These are phyloP conservation scores for Schrenkiella parvula DNA, from an alignment of 345 rosid genomes.

Conservation along the genomic window DNA sequence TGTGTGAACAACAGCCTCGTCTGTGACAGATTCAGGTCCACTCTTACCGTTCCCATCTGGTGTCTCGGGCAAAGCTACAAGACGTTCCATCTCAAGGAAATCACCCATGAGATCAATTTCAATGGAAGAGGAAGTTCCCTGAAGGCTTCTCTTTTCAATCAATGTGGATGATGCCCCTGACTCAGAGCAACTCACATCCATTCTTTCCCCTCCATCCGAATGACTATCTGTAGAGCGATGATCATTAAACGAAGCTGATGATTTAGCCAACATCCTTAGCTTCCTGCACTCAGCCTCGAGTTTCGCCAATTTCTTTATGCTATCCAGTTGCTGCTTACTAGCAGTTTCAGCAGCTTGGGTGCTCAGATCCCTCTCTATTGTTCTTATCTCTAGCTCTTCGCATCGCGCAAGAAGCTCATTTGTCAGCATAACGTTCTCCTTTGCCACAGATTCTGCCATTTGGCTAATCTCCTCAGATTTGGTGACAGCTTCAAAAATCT, in stretches of 20 bases:
- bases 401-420: slow-evolving; percentile 52
- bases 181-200: slow-evolving; percentile 50
- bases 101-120: slow-evolving; percentile 87
- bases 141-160: slow-evolving; percentile 37
- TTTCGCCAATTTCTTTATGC: slow-evolving; percentile 82
- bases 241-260: slow-evolving; percentile 40
- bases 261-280: slow-evolving; percentile 45
- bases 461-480: slow-evolving; percentile 31
- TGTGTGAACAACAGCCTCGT: slow-evolving; percentile 26
- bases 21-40: slow-evolving; percentile 36
- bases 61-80: slow-evolving; percentile 65
- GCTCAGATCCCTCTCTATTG: slow-evolving; percentile 79
- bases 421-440: slow-evolving; percentile 58
- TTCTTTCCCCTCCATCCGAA: slow-evolving; percentile 63
- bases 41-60: slow-evolving; percentile 27
- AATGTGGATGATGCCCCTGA: slow-evolving; percentile 51
- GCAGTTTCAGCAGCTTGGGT: slow-evolving; percentile 86
- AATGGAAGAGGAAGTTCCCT: slow-evolving; percentile 38
- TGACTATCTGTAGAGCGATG: slow-evolving; percentile 59
- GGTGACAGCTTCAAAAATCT: slow-evolving; percentile 42
- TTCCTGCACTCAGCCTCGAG: slow-evolving; percentile 91
- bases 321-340: slow-evolving; percentile 79
- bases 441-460: slow-evolving; percentile 55
- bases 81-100: slow-evolving; percentile 94
- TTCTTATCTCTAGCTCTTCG: slow-evolving; percentile 76